These are phyloP conservation scores for Rhizophora apiculata DNA, from an alignment of 345 rosid genomes.

Conservation along the genomic window DNA sequence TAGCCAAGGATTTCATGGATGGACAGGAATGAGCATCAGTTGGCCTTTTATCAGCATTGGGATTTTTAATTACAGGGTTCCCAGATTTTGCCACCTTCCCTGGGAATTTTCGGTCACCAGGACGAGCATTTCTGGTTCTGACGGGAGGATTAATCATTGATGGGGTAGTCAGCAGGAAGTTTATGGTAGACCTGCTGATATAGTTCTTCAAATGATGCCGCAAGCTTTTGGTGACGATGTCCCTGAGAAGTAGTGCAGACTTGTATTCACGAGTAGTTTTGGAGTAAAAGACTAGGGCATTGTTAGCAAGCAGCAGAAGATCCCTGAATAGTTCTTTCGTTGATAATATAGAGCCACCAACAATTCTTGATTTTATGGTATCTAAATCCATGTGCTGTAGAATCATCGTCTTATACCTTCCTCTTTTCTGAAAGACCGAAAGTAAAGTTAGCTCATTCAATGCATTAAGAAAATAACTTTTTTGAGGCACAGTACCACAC, in stretches of 20 bases:
- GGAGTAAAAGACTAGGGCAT: constrained; percentile 66
- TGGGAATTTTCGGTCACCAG: constrained; percentile 20
- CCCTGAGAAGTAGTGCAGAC: constrained; percentile 56
- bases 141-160: constrained; percentile 31
- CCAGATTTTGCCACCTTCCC: constrained; percentile 24
- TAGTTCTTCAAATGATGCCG: constrained; percentile 36
- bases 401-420: constrained; percentile 82
- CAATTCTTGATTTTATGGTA: constrained; percentile 61
- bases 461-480: constrained; percentile 37
- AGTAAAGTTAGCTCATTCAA: constrained; percentile 15
- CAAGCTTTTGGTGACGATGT: constrained; percentile 45
- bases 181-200: constrained; percentile 22
- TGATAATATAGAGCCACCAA: constrained; percentile 38
- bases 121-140: constrained; percentile 40
- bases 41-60: constrained; percentile 30
- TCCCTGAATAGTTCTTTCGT: constrained; percentile 61
- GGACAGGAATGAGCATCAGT: constrained; percentile 31
- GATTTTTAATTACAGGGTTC: constrained; percentile 20
- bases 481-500: constrained; percentile 36
- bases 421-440: constrained; percentile 57
- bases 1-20: constrained; percentile 36
- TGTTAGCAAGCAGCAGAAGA: constrained; percentile 65
- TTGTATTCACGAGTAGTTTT: constrained; percentile 76
- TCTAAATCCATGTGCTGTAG: constrained; percentile 73
- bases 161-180: constrained; percentile 23